Evolutionary conservation across 768 basidiomycete genomes (phyloP).

Genomic region (Nidularia pulvinata): DNA sequence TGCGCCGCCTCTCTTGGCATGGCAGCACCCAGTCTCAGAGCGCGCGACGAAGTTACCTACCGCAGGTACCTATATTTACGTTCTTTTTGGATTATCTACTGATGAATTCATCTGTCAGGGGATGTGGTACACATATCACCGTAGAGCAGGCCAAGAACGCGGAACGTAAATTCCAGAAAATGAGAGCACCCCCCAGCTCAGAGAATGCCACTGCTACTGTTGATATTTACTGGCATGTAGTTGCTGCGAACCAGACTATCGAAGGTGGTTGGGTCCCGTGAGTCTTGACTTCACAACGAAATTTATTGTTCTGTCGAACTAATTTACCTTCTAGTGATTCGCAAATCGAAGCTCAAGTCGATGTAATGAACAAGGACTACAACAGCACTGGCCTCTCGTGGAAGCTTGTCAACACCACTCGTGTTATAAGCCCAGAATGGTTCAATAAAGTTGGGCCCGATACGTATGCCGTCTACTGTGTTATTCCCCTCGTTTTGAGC

Average conservation of each 20-base stretch:
- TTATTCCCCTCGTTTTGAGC: background rate
- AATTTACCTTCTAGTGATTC: conserved; percentile 15
- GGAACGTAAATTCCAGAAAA: conserved; percentile 34
- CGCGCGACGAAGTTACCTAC: background rate
- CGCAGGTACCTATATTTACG: background rate
- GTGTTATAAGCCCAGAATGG: conserved; percentile 45
- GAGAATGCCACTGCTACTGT: conserved; percentile 25
- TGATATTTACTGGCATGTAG: conserved; percentile 44
- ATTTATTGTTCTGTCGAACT: conserved; percentile 7
- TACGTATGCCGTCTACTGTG: conserved; percentile 8
- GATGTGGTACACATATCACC: conserved; percentile 35
- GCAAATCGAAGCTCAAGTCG: conserved; percentile 31
- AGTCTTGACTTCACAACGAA: conserved; percentile 7
- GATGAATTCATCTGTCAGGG: conserved; percentile 13
- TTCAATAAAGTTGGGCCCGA: conserved; percentile 40
- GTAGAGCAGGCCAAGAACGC: conserved; percentile 23
- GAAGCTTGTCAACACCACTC: conserved; percentile 35
- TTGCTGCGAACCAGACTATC: conserved; percentile 33
- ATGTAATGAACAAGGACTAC: conserved; percentile 40
- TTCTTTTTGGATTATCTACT: background rate
- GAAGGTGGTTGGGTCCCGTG: conserved; percentile 40
- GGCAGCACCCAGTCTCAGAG: background rate
- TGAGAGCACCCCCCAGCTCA: conserved; percentile 21
- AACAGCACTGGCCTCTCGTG: conserved; percentile 33
- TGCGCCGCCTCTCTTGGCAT: background rate